A percentile compares a stretch with the other conserved stretches of the same genome.
These are phyloP conservation scores for Camellia lanceoleosa DNA, from an alignment of 148 eudicot species.

Conservation along the genomic window DNA sequence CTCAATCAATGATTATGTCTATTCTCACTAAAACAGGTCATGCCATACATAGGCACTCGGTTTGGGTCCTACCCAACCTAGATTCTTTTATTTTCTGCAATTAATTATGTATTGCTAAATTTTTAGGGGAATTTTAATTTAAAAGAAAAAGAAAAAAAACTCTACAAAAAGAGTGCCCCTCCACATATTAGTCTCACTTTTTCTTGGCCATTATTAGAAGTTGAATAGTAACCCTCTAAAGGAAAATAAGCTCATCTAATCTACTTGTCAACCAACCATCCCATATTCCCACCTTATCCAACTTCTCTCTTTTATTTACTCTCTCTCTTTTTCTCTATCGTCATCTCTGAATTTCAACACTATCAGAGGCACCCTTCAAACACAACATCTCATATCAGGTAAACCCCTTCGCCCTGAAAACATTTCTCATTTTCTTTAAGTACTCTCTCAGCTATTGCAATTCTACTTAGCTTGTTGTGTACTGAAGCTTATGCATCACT, in stretches of 20 bases:
- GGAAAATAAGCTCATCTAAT: background rate
- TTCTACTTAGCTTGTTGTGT: background rate
- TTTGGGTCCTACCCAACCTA: too few species aligned
- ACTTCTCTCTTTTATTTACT: background rate
- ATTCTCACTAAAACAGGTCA: too few species aligned
- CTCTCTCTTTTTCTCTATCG: background rate
- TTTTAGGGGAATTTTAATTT: too few species aligned
- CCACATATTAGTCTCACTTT: background rate
- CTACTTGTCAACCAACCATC: constrained; percentile 24
- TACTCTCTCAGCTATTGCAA: background rate
- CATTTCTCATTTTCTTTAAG: background rate
- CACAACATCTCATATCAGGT: constrained; percentile 11
- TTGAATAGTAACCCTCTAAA: background rate
- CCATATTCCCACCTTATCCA: constrained; percentile 22
- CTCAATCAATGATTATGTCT: too few species aligned
- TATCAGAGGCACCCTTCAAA: background rate
- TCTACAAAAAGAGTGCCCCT: too few species aligned
- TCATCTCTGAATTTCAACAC: constrained; percentile 5
- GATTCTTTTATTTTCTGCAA: too few species aligned
- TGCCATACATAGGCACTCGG: too few species aligned
- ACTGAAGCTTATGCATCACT: too few species aligned
- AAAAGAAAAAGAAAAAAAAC: too few species aligned
- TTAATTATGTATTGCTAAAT: too few species aligned
- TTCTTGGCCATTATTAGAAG: background rate
- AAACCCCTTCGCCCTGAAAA: background rate